A percentile compares a stretch with the other conserved stretches of the same genome.
Evolutionary conservation across 495 filamentous ascomycete species (phyloP).

Genomic region (Penicillium desertorum): DNA sequence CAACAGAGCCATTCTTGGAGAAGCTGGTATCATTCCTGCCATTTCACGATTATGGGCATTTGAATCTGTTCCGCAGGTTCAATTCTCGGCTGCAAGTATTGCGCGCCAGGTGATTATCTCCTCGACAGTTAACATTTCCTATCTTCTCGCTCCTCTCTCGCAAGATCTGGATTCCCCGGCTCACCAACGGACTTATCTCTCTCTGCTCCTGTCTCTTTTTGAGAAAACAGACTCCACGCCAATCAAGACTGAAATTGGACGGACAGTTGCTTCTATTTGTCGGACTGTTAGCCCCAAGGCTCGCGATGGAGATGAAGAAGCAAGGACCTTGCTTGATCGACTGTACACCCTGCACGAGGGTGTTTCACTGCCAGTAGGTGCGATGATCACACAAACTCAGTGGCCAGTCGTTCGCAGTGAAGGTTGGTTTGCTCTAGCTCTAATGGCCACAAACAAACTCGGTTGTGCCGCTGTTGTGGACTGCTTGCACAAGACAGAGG

Average conservation of each 20-base stretch:
- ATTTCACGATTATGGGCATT: slow-evolving; percentile 62
- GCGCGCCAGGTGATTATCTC: slow-evolving; percentile 63
- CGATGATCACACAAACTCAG: slow-evolving; percentile 64
- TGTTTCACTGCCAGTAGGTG: slow-evolving; percentile 55
- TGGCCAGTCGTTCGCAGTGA: slow-evolving; percentile 72
- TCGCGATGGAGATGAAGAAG: slow-evolving; percentile 29
- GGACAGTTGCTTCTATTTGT: slow-evolving; percentile 63
- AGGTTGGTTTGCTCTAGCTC: slow-evolving; percentile 70
- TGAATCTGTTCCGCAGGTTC: slow-evolving; percentile 63
- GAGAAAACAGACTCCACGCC: slow-evolving; percentile 58
- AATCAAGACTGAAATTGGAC: slow-evolving; percentile 72
- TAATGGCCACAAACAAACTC: slow-evolving; percentile 57
- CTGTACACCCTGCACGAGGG: slow-evolving; percentile 54
- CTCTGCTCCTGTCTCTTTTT: slow-evolving; percentile 58
- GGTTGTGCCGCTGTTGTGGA: slow-evolving; percentile 53
- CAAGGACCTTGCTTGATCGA: slow-evolving; percentile 35
- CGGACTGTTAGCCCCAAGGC: slow-evolving; percentile 52
- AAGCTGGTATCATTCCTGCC: slow-evolving; percentile 49
- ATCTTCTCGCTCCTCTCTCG: slow-evolving; percentile 43
- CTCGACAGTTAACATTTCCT: slow-evolving; percentile 56
- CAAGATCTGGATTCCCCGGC: slow-evolving; percentile 41
- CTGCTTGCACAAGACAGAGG: slow-evolving; percentile 49
- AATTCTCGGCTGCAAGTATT: slow-evolving; percentile 67
- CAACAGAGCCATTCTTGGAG: slow-evolving; percentile 61
- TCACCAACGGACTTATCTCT: slow-evolving; percentile 52